Evolutionary conservation across 192 early-diverging fungal species (phyloP), one percentile per base, ranked within the genome.

Genomic region (Bifiguratus adelaidae): DNA sequence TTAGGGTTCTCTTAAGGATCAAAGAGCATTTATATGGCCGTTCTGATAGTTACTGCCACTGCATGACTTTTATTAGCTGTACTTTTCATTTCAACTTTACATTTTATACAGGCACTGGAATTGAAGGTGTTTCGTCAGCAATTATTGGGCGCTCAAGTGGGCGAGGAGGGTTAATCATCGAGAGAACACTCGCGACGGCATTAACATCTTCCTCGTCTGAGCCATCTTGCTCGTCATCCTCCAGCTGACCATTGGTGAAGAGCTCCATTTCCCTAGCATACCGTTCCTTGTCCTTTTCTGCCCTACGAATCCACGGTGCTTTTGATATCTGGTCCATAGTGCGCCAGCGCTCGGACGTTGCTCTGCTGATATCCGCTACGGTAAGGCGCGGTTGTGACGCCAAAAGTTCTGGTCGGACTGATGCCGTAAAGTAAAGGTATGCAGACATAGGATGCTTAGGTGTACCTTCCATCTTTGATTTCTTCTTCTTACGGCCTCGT

Each of bases 381-480:
- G 75, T 76, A 43, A 65, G 71, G 16, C 81, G 77, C 13, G 85
- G 76, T 43, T 82, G 63, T 47, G 78, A 64, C 35, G 65, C 60
- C 9, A 80, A 68, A 34, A 84, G 71, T 5, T 73, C 42, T 6
- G 80, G 77, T 22, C 86, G 66, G 42, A 82, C 80, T 0, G 76
- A 68, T 3, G 72, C 74, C 41, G 84, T 55, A 48, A 79, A 91
- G 52, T 77, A 89, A 28, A 91, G 59, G 57, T 88, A 91, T 7
- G 80, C 85, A 2, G 86, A 85, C 71, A 88, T 88, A 33, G 88
- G 86, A 53, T 91, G 88, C 47, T 88, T 88, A 34, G 88, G 88
- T 1, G 77, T 80, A 56, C 68, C 67, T 1, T 81, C 83, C 40
- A 84, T 77, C 51, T 84, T 79, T 42, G 63, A 65, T 37, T 63